Conservation (phyloP, 2,329 filamentous ascomycete species). For the Coleophoma eucalyptorum region DNA sequence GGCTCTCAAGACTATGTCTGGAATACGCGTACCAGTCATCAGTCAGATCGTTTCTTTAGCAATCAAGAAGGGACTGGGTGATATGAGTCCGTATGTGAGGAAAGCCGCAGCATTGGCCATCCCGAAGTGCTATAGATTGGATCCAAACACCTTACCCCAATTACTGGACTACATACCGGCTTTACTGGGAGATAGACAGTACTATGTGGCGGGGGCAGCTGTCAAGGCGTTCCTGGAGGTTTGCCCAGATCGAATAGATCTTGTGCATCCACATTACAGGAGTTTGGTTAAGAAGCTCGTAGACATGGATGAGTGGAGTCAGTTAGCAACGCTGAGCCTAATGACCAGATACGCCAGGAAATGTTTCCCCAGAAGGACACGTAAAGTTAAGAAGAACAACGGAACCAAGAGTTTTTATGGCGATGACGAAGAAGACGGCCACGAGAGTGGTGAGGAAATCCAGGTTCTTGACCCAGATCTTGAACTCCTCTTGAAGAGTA, state of each 20-base stretch:
- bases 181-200: constrained; percentile 85
- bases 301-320: constrained; percentile 99
- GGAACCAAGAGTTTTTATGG: constrained; percentile 77
- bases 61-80: constrained; percentile 88
- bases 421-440: constrained; percentile 49
- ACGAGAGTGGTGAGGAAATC: constrained; percentile 44
- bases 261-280: constrained; percentile 89
- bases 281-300: constrained; percentile 83
- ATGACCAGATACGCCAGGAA: constrained; percentile 81
- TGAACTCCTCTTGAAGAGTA: constrained; percentile 72
- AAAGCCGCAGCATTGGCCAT: constrained; percentile 92
- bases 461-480: constrained; percentile 75
- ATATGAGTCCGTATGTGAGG: constrained; percentile 92
- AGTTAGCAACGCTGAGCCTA: constrained; percentile 76
- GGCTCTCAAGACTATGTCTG: constrained; percentile 93
- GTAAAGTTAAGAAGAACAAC: constrained; percentile 47
- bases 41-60: constrained; percentile 95
- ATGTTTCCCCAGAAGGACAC: constrained; percentile 75
- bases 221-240: constrained; percentile 86
- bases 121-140: constrained; percentile 90
- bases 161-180: constrained; percentile 76
- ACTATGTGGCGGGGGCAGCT: constrained; percentile 93
- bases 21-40: constrained; percentile 94
- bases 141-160: constrained; percentile 81
- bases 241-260: constrained; percentile 80